Evolutionary conservation across 164 flowering plant genomes (phyloP), one percentile per base, ranked within the genome.

Genomic region (Vitis rupestris): DNA sequence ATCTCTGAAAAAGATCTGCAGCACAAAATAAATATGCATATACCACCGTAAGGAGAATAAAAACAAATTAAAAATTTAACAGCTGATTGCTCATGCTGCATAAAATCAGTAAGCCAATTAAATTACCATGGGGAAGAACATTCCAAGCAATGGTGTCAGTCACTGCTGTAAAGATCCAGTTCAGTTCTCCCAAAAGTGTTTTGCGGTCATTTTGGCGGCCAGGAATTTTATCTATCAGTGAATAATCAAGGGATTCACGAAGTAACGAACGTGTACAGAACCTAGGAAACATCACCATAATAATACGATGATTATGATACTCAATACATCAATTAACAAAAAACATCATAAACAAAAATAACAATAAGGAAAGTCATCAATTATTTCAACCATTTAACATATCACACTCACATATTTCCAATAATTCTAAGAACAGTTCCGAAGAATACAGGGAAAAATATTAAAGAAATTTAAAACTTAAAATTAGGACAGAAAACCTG

Each of bases 131-230:
- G 72, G 99, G 98, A n/a, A 95, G 92, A 73, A 95, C 99, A 83
- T 95, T 95, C 99, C 99, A 95, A 27, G 99, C 99, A 84, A 95
- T 92, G 60, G 99, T 95, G 79, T 95, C 98, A 16, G 99, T 95
- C 16, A 95, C 94, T 59, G 99, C 99, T 3, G 99, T 95, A 77
- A 95, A 95, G 71, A 95, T 95, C 99, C 99, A 95, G 72, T 95
- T 95, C 80, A 95, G 79, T 78, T 95, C 99, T 49, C 99, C 99
- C 50, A 90, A 79, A 73, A 89, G 96, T 63, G 99, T 95, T 79
- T 91, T 93, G 55, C 99, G 83, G 72, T 95, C 99, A 84, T 83
- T 95, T 79, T 87, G 99, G 44, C 94, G 96, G 23, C 99, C 99
- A 71, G 99, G 99, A 66, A 95, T 95, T 76, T 78, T 88, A 76